These are phyloP conservation scores for Sarocladium brachiariae DNA, from an alignment of 2,329 filamentous ascomycete species.

Conservation along the genomic window DNA sequence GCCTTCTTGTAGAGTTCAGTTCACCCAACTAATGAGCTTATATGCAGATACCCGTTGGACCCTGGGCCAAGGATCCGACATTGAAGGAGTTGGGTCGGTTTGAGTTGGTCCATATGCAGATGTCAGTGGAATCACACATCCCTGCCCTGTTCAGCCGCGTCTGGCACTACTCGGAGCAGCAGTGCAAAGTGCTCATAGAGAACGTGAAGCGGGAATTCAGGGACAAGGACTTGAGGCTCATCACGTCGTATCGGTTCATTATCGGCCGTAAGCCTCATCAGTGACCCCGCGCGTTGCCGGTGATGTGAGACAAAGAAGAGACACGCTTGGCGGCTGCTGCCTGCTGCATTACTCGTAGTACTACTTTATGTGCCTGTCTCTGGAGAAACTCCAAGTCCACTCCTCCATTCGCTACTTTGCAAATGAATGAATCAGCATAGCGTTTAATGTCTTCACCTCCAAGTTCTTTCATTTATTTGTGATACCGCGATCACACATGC, in stretches of 20 bases:
- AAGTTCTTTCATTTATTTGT: too few species aligned
- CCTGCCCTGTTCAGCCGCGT: conserved; percentile 33
- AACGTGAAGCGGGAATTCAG: conserved; percentile 33
- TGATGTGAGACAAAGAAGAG: too few species aligned
- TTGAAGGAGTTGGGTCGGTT: conserved; percentile 30
- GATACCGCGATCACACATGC: too few species aligned
- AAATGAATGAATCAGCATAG: too few species aligned
- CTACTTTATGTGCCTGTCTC: too few species aligned
- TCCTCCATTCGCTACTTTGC: too few species aligned
- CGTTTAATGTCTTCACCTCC: too few species aligned
- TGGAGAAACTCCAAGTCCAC: too few species aligned
- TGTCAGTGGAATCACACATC: conserved; percentile 35
- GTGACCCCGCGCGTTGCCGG: too few species aligned
- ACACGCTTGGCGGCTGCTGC: too few species aligned
- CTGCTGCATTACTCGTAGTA: too few species aligned
- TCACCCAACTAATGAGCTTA: not conserved
- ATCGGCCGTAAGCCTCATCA: conserved; percentile 23
- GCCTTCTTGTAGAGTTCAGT: too few species aligned
- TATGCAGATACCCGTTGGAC: conserved; percentile 29
- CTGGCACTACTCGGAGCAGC: conserved; percentile 31
- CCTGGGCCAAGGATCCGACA: conserved; percentile 29
- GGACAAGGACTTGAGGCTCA: conserved; percentile 17
- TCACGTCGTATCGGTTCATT: conserved; percentile 29
- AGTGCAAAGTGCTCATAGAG: conserved; percentile 33
- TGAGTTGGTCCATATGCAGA: conserved; percentile 33